Base-by-base conservation (phyloP, 2,329 filamentous ascomycete species). In the Alternaria infectoria region DNA sequence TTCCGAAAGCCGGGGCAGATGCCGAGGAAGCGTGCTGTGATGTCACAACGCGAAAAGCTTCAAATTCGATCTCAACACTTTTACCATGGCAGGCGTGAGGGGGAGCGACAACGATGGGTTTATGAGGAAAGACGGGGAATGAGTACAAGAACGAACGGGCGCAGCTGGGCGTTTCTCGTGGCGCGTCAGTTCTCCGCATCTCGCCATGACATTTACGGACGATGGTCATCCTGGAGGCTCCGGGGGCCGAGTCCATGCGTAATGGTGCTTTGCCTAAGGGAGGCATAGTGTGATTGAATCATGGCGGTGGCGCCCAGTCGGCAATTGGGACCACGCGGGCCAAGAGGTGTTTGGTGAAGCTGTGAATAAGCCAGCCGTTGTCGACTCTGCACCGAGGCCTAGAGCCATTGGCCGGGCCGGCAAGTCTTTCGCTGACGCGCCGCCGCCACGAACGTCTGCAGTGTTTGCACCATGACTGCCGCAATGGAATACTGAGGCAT, bases 141-240 rank as follows among this genome's bases (percentile, higher is more conserved):
- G 44, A 54, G 52, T 40, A 61, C 54, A 56, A 55, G 49, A 52
- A 55, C 57, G 55, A 63, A 63, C 57, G 26, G 36, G 51, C 12
- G 52, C 44, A 52, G 52, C 45, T 57, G 54, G 58, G 60, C 62
- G 52, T 56, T 52, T 59, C 43, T 59, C 55, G 58, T 62, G 59
- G 62, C 52, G 60, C 49, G 62, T 54, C 47, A 25, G 46, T 64
- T 64, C 73, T 75, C 74, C 73, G 72, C 72, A 77, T 68, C 68
- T 71, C 64, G 65, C 65, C 69, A 71, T 73, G 70, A 69, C 68
- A 63, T 62, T 69, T 69, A 64, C 67, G 70, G 65, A 66, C 40
- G 61, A 56, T 21, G 52, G 40, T 32, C 45, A 59, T 30, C 49
- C 56, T 59, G 50, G 62, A 57, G 62, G 60, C 57, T 57, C 64